These are phyloP conservation scores for Rickenella mellea DNA, from an alignment of 768 basidiomycete species.

Conservation along the genomic window DNA sequence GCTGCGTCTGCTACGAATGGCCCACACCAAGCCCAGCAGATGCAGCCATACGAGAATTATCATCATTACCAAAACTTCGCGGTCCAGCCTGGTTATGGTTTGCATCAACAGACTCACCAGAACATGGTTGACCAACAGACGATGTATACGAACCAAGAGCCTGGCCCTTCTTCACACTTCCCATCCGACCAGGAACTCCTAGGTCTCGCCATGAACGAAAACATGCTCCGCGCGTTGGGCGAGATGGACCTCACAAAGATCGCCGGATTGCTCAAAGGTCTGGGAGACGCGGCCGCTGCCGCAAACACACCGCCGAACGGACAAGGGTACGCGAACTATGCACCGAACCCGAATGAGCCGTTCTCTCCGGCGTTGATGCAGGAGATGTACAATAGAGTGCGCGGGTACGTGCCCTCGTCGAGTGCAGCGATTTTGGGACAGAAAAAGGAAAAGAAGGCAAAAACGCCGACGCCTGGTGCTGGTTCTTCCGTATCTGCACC, in stretches of 20 bases:
- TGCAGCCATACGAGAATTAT: slow-evolving; percentile 10
- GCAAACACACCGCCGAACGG: not conserved
- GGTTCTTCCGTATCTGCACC: not conserved
- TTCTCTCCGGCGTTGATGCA: slow-evolving; percentile 16
- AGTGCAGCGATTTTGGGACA: slow-evolving; percentile 12
- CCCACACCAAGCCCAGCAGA: slow-evolving; percentile 6
- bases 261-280: slow-evolving; percentile 52
- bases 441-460: slow-evolving; percentile 25
- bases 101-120: too few species aligned
- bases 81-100: slow-evolving; percentile 15
- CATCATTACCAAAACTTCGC: slow-evolving; percentile 20
- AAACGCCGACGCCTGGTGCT: slow-evolving; percentile 31
- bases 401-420: slow-evolving; percentile 35
- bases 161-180: not conserved
- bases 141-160: slow-evolving; percentile 25
- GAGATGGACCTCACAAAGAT: slow-evolving; percentile 67
- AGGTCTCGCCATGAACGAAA: slow-evolving; percentile 47
- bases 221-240: slow-evolving; percentile 64
- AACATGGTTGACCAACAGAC: not conserved
- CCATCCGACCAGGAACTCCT: slow-evolving; percentile 7
- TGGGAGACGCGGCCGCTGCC: slow-evolving; percentile 48
- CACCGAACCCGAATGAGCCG: slow-evolving; percentile 16
- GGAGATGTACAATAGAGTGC: slow-evolving; percentile 32
- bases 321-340: slow-evolving; percentile 7
- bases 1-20: slow-evolving; percentile 47